Evolutionary conservation across 2,329 filamentous ascomycete genomes (phyloP), one percentile per base, ranked within the genome.

Genomic region (Hymenoscyphus scutula): DNA sequence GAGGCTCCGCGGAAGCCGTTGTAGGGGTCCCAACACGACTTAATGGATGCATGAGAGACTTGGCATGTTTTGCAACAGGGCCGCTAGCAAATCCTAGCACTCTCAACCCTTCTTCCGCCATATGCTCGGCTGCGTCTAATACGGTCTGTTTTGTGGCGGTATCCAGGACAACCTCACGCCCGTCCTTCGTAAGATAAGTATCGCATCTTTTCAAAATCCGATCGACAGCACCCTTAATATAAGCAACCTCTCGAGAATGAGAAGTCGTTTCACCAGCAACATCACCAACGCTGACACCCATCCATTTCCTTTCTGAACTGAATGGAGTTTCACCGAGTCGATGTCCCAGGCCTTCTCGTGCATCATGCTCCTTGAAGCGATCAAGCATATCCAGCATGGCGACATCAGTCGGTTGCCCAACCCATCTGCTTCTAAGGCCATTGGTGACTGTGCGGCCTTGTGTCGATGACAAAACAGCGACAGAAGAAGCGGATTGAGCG

Each of bases 301-400:
- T 99, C 94, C 94, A 99, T 77, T 99, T 99, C 62, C 94, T 86
- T 74, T 97, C 92, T 0, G 95, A 99, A 74, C 94, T 98, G 76
- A 99, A 99, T 0, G 95, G 93, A 0, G 91, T 93, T 75, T 99
- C 95, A 53, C 87, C 87, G 34, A 89, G 85, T 56, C 94, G 89
- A 34, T 84, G 83, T n/a, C 92, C 92, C 60, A 97, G 86, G 10
- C 90, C 89, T 55, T 95, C 89, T 65, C 96, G 88, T 54, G 96
- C 87, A 76, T 99, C 95, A 68, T 96, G 91, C 75, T 97, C 94
- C 64, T 90, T 90, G 73, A 96, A 95, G 27, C 87, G 85, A 77
- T 99, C 96, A 37, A 99, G 81, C 58, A 99, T 81, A 76, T 99
- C 95, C 56, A 99, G 83, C 76, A 98, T 90, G n/a, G 95, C 95